Evolutionary conservation across 176 grass and related monocot species (phyloP), one percentile per base, ranked within the genome.

Genomic region (Olyra latifolia): DNA sequence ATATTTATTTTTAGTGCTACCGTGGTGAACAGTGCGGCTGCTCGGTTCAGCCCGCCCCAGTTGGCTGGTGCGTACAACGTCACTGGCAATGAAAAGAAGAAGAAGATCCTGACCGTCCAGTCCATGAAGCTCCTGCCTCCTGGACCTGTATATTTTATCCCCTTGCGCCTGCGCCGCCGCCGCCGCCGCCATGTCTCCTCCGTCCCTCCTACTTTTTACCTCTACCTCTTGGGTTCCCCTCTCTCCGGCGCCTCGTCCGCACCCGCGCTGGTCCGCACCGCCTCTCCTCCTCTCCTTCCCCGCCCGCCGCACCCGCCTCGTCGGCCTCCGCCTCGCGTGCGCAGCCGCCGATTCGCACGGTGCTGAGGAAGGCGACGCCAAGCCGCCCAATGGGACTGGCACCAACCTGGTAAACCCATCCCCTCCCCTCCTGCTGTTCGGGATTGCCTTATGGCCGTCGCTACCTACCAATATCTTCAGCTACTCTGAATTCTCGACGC

Each of bases 151-250:
- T n/a, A n/a, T n/a, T n/a, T n/a, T n/a, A n/a, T n/a, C n/a, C n/a
- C n/a, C 43, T 13, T 10, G 1, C 43, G 43, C 43, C 27, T 19
- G n/a, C n/a, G 13, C 59, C 50, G 8, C 35, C 75, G 15, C 76
- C 39, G 28, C 39, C 20, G 52, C 23, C 47, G 60, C 62, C 84
- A 87, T 87, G 84, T 81, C 79, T 48, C 72, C 77, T n/a, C n/a
- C n/a, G 50, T 75, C 55, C 55, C 63, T 77, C 25, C 46, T 77
- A 3, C 65, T 82, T n/a, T n/a, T n/a, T 55, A 56, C 65, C 73
- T 82, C 79, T 5, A 77, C n/a, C n/a, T n/a, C n/a, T n/a, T n/a
- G 64, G 14, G 3, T 44, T 44, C 17, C 8, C 38, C 25, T 40
- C 24, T 52, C 49, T 35, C 64, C 61, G 35, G 13, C 41, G 20